Evolutionary conservation across 352 stramenopile genomes (phyloP), one percentile per base, ranked within the genome.

Genomic region (Thalassiosira mediterranea): DNA sequence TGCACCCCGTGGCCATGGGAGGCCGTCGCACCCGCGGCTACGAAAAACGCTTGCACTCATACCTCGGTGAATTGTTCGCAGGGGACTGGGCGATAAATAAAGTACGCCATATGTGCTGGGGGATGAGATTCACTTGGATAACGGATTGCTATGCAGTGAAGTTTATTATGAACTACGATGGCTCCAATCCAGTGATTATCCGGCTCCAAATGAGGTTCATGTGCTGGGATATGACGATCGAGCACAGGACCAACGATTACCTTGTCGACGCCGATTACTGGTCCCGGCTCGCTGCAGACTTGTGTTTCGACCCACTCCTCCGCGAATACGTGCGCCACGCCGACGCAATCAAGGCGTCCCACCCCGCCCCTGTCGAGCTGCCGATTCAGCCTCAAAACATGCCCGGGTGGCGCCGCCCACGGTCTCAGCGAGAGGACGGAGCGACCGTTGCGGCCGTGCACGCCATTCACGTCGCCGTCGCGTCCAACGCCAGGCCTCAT

Each of bases 1-100:
- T 81, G 0, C 54, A 48, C 5, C 53, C 63, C 0, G 32, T 70
- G 29, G 48, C 46, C 11, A 71, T 81, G 37, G 63, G 31, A 1
- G 58, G 34, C 2, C 40, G 47, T 2, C 28, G 26, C 3, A 53
- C 42, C 13, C 34, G 58, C 0, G 63, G 49, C 4, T 28, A 37
- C 21, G 59, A 81, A 19, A 46, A 4, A 3, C 29, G 26, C 0
- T 32, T 75, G 2, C 63, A 81, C 21, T 81, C 72, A 4, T 38
- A 81, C 40, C 10, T 81, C 0, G 72, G 72, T 4, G 72, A 81
- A 72, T 54, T n/a, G 10, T 59, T 72, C 29, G 44, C 60, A 3
- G 37, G 64, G 0, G 32, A 69, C 11, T 62, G 44, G 42, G 60
- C 47, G 1, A 61, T 78, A 4, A 72, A 72, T 23, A 59, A 67